These are phyloP conservation scores for Ceratocystis cubensis DNA, from an alignment of 2,329 filamentous ascomycete genomes.

Conservation along the genomic window DNA sequence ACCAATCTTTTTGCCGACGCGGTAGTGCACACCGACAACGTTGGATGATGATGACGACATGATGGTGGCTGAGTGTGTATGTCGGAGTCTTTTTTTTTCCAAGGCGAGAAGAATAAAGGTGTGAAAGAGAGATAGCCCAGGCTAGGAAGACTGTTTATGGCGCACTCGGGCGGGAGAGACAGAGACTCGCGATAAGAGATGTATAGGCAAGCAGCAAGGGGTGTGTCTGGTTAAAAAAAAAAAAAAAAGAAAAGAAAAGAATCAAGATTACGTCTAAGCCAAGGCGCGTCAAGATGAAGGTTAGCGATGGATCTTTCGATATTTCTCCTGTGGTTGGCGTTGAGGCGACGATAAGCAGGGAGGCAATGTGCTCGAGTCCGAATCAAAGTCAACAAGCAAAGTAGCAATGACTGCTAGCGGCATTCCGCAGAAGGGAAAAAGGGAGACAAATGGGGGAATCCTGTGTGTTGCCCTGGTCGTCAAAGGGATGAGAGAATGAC, in stretches of 20 bases:
- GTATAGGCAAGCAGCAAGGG: background rate
- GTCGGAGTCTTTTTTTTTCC: no score
- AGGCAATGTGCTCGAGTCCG: background rate
- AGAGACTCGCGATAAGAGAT: background rate
- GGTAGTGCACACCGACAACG: constrained; percentile 96
- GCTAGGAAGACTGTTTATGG: background rate
- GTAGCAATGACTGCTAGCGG: constrained; percentile 2
- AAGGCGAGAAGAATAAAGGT: background rate
- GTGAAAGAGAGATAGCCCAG: background rate
- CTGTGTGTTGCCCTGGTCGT: background rate
- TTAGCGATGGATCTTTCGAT: no score
- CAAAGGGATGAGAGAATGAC: constrained; percentile 6
- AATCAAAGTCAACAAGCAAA: background rate
- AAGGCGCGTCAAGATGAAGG: background rate
- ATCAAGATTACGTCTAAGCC: no score
- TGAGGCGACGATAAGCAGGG: background rate
- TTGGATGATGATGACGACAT: constrained; percentile 91
- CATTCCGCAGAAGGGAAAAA: constrained; percentile 9
- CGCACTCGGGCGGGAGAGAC: background rate
- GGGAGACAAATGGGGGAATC: background rate
- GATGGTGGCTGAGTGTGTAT: constrained; percentile 24
- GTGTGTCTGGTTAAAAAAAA: background rate
- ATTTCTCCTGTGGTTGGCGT: background rate
- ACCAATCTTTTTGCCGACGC: constrained; percentile 98
- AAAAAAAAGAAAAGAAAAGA: no score